Conservation (phyloP, 208 protist species). For the Trypanosoma brucei region DNA sequence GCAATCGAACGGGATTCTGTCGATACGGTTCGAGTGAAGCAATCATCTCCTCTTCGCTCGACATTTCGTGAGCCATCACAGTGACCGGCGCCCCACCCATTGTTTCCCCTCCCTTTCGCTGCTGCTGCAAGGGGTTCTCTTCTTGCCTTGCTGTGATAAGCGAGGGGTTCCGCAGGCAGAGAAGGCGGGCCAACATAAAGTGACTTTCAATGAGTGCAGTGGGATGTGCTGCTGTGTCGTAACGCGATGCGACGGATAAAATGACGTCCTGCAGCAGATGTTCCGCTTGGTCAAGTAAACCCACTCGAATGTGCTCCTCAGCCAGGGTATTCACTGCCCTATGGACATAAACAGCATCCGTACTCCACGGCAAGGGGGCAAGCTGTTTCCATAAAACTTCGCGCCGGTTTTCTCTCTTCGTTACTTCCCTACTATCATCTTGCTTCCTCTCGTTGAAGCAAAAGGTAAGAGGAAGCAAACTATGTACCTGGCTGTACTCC, state of each 20-base stretch:
- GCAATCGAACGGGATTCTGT: conserved; percentile 15
- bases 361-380: conserved; percentile 14
- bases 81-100: not conserved
- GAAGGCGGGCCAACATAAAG: conserved; percentile 45
- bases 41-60: conserved; percentile 6
- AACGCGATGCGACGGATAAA: conserved; percentile 36
- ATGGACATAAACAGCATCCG: conserved; percentile 18
- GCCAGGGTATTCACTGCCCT: conserved; percentile 19
- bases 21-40: conserved; percentile 7
- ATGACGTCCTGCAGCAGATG: conserved; percentile 30
- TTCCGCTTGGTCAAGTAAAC: conserved; percentile 13
- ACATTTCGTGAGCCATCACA: not conserved
- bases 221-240: conserved; percentile 55
- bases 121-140: not conserved
- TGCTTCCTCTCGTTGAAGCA: not conserved
- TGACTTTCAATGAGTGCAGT: conserved; percentile 43
- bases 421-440: not conserved
- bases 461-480: not conserved
- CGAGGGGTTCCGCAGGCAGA: conserved; percentile 13
- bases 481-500: conserved; percentile 19
- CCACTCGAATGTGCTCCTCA: conserved; percentile 13
- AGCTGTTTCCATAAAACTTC: not conserved
- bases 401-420: not conserved
- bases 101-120: not conserved
- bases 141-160: conserved; percentile 4